Conservation (phyloP, 441 rosid genomes). For the Mallotus repandus region DNA sequence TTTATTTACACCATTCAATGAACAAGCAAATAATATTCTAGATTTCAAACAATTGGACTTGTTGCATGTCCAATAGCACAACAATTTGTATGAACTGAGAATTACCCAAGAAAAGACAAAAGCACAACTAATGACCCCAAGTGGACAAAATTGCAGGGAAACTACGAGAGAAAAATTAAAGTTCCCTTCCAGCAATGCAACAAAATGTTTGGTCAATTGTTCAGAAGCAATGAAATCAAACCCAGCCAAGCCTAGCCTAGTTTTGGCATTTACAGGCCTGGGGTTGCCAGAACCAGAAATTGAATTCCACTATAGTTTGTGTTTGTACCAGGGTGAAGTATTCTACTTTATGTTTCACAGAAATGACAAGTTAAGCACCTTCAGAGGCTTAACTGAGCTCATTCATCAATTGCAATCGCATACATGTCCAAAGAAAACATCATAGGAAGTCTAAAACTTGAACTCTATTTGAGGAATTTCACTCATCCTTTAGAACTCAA, state of each 20-base stretch:
- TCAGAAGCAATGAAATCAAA: background rate
- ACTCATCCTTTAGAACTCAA: background rate
- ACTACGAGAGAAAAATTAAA: background rate
- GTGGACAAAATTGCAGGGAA: background rate
- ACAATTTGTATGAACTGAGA: background rate
- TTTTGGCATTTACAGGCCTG: background rate
- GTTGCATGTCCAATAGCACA: background rate
- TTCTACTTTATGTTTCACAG: background rate
- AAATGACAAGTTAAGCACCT: background rate
- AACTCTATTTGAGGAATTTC: background rate
- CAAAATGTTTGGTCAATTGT: background rate
- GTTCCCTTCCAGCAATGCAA: background rate
- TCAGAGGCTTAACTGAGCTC: background rate
- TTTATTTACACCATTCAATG: background rate
- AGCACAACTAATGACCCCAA: background rate
- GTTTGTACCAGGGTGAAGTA: background rate
- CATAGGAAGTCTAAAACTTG: background rate
- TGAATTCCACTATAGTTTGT: background rate
- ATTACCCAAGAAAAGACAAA: background rate
- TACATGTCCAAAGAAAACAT: background rate
- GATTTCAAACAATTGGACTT: background rate
- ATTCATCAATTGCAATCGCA: background rate
- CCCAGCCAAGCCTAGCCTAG: background rate
- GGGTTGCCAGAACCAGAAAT: background rate
- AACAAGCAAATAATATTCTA: background rate